Evolutionary conservation across 495 filamentous ascomycete species (phyloP), one percentile per base, ranked within the genome.

Genomic region (Penicillium antarcticum): DNA sequence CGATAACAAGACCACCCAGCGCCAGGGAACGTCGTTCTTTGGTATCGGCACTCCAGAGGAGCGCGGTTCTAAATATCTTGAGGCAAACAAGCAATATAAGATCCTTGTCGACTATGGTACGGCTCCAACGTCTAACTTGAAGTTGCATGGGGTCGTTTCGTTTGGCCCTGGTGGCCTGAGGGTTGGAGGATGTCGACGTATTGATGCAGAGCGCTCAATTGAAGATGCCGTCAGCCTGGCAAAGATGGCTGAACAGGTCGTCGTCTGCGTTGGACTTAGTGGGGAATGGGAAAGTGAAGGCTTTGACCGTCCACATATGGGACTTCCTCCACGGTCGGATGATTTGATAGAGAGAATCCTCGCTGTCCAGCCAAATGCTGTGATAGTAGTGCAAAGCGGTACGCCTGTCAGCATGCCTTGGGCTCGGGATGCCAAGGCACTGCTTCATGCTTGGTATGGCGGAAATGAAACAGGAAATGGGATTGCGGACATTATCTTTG

Each of bases 261-360:
- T 92, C 33, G 72, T 92, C 1, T 76, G 87, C 52, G 85, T 87
- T 13, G 89, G 89, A 9, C 70, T 92, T 17, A 87, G 87, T 60
- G 81, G 77, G 17, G 89, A 95, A 61, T 92, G 89, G 89, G 89
- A 92, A 63, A 85, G 84, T 14, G 89, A 94, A 67, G 89, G 89
- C 7, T 84, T 87, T 41, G 89, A 94, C 60, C 78, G 88, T 10
- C 73, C 84, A 43, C 78, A 76, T 29, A 91, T 92, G 87, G 79
- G 85, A 49, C 73, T 92, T 9, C 88, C 88, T 4, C 82, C 83
- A 2, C 77, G 76, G 50, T 86, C 85, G 52, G 86, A 92, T 62
- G 76, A 82, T 13, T 74, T 94, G 13, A 78, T 92, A 53, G 72
- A 80, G 31, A 78, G 79, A 12, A 82, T 92, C 1, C 71, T 86